Evolutionary conservation across 192 early-diverging fungal species (phyloP).

Genomic region (Rhizophagus prolifer): DNA sequence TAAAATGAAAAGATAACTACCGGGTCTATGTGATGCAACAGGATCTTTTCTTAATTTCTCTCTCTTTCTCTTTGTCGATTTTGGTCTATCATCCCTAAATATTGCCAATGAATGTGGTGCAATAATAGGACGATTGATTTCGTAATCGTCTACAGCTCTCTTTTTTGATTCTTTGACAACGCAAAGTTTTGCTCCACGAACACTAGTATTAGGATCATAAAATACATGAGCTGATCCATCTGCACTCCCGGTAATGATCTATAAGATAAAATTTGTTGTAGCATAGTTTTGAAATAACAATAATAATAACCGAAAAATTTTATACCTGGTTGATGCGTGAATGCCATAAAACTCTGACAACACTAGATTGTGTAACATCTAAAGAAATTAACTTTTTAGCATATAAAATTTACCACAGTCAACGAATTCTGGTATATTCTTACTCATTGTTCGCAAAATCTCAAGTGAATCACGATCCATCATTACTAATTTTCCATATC

Average conservation of each 20-base stretch:
- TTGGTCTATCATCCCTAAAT: slow-evolving; percentile 74
- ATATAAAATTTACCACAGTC: neutral
- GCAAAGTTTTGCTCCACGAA: slow-evolving; percentile 72
- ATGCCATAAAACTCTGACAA: slow-evolving; percentile 84
- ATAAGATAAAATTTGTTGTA: neutral
- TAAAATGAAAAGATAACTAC: slow-evolving; percentile 31
- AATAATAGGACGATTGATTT: slow-evolving; percentile 72
- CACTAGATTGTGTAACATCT: slow-evolving; percentile 57
- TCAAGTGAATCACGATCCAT: slow-evolving; percentile 64
- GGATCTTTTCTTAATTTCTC: slow-evolving; percentile 75
- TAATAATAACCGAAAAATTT: neutral
- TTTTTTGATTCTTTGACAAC: slow-evolving; percentile 65
- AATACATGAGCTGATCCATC: slow-evolving; percentile 75
- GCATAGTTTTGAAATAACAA: neutral
- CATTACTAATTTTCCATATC: slow-evolving; percentile 63
- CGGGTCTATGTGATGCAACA: slow-evolving; percentile 69
- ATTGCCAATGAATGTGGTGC: slow-evolving; percentile 87
- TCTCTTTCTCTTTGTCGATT: slow-evolving; percentile 65
- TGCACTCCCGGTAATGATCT: slow-evolving; percentile 77
- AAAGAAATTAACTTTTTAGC: neutral
- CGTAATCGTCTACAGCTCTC: slow-evolving; percentile 60
- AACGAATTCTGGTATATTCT: slow-evolving; percentile 1
- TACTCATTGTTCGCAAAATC: slow-evolving; percentile 52
- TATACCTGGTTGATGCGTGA: slow-evolving; percentile 71
- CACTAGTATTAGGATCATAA: slow-evolving; percentile 69